phyloP scores from a whole-genome alignment of 495 filamentous ascomycete species.

The Trichoderma orchidacearum region DNA sequence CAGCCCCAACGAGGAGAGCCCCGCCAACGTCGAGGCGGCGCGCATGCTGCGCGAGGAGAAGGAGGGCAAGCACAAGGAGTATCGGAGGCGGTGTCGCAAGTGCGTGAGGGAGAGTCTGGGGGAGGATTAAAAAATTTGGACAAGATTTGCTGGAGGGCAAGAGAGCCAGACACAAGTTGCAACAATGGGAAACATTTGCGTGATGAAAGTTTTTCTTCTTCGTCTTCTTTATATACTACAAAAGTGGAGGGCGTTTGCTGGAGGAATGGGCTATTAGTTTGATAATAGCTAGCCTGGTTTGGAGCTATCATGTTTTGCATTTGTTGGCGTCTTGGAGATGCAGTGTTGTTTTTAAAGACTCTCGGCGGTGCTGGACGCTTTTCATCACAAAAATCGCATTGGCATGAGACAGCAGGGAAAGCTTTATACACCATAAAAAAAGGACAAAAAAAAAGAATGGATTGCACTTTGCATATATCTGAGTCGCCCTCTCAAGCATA shows the following conservation, averaged over 20 bases:
- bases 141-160: not conserved
- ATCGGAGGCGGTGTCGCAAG: constrained; percentile 59
- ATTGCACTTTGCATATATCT: not conserved
- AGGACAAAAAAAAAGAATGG: not conserved
- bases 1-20: constrained; percentile 88
- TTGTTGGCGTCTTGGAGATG: not conserved
- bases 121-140: constrained; percentile 40
- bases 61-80: constrained; percentile 46
- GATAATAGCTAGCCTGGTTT: too few relatives aligned
- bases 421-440: not conserved
- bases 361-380: not conserved
- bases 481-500: not conserved
- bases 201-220: not conserved
- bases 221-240: not conserved
- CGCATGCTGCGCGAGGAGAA: constrained; percentile 73
- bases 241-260: not conserved
- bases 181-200: not conserved
- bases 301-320: not conserved
- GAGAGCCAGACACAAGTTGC: not conserved
- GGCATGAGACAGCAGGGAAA: not conserved
- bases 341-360: not conserved
- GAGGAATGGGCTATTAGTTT: too few relatives aligned
- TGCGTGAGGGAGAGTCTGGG: constrained; percentile 77
- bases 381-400: not conserved
- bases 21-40: constrained; percentile 89